Base-by-base conservation (phyloP, 768 basidiomycete species). In the Termitomyces sp. region DNA sequence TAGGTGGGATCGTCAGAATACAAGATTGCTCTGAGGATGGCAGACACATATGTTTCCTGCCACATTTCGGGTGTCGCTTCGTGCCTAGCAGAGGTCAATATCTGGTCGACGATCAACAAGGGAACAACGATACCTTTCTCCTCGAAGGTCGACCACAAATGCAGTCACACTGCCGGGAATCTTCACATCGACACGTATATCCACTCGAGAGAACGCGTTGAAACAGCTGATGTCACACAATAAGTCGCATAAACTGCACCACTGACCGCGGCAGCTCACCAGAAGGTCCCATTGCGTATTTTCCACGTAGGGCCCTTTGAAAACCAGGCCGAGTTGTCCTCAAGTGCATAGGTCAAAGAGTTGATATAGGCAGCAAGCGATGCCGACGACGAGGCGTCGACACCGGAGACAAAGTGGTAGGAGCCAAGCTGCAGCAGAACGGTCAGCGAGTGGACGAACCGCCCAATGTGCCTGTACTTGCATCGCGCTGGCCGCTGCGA, bases 351-450 rank as follows among this genome's bases (percentile, higher is more conserved):
- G 6, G 93, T 96, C n/a, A 98, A 80, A 24, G 94, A 97, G 75
- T 99, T 98, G 72, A 98, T 90, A 73, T 99, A 99, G 12, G 97
- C 96, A 5, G 97, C 97, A 29, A 99, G 81, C 0, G 94, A 96
- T 4, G 97, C 97, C 20, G 95, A 98, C 6, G 96, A 97, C 18
- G 94, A 98, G 1, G 96, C 94, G 71, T 99, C 97, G 53, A 99
- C 92, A n/a, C 97, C 96, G 0, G 97, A 99, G 57, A 97, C 84
- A 65, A 92, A 98, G 73, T 99, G 97, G 70, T 98, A 98, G 36
- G 96, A 98, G 39, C 94, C 93, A 58, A 93, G 78, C 94, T 97
- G 65, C 28, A 41, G 45, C 53, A 31, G 15, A 34, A 13, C 10
- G 29, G 9, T 45, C 3, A 45, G 24, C 31, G 13, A 33, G 16